phyloP scores from a whole-genome alignment of 139 green algal species.

The Chlamydomonas eustigma region DNA sequence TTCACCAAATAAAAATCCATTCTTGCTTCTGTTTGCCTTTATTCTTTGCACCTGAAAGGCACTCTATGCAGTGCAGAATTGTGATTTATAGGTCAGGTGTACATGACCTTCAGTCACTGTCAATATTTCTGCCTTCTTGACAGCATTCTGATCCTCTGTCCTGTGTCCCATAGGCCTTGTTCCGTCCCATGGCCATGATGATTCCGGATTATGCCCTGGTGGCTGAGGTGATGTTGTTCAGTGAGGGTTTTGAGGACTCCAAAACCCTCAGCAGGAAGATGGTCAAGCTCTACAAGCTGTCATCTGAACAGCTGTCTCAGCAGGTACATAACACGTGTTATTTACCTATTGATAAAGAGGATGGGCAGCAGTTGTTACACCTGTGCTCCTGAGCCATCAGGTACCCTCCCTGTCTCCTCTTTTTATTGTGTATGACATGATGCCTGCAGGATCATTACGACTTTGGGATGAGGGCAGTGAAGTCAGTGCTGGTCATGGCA shows the following conservation, averaged over 20 bases:
- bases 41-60: too few species aligned
- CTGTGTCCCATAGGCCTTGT: conserved; percentile 51
- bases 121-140: too few species aligned
- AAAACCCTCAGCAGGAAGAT: conserved; percentile 79
- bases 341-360: background rate
- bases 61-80: too few species aligned
- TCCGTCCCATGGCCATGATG: conserved; percentile 84
- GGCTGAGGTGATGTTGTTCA: conserved; percentile 78
- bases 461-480: conserved; percentile 85
- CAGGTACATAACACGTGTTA: conserved; percentile 41
- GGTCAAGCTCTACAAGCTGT: conserved; percentile 90
- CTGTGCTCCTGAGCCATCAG: background rate
- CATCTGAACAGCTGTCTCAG: conserved; percentile 82
- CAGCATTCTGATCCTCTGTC: background rate
- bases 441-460: conserved; percentile 48
- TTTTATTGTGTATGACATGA: too few species aligned
- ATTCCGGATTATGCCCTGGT: conserved; percentile 78
- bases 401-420: background rate
- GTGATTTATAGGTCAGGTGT: too few species aligned
- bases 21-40: too few species aligned
- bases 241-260: conserved; percentile 77
- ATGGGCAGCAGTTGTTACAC: background rate
- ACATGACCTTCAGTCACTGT: too few species aligned
- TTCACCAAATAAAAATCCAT: too few species aligned
- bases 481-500: conserved; percentile 84